phyloP scores from a whole-genome alignment of 495 filamentous ascomycete genomes.

The Penicillium waksmanii region DNA sequence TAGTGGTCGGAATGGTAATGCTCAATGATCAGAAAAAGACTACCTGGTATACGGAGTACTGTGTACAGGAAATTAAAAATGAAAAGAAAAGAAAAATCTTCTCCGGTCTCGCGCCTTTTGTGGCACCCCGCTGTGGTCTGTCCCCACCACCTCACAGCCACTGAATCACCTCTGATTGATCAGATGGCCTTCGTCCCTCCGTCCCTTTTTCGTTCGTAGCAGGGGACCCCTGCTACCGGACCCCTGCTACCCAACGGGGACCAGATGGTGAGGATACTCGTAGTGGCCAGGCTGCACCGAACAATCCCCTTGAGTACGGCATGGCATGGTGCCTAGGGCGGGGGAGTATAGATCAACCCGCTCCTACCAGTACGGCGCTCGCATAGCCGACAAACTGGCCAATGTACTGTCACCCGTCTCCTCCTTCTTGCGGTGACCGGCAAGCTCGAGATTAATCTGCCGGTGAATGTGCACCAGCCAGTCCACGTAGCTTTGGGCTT shows the following conservation, averaged over 20 bases:
- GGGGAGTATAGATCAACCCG: background rate
- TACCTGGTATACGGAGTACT: conserved; percentile 16
- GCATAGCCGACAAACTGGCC: conserved; percentile 67
- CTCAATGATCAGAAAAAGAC: conserved; percentile 11
- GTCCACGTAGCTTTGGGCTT: conserved; percentile 96
- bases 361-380: conserved; percentile 68
- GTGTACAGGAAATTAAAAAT: background rate
- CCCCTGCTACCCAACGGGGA: conserved; percentile 14
- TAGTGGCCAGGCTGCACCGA: background rate
- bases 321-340: conserved; percentile 9
- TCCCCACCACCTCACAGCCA: conserved; percentile 17
- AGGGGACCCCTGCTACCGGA: conserved; percentile 12
- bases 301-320: background rate
- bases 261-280: background rate
- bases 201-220: conserved; percentile 20
- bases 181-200: conserved; percentile 1
- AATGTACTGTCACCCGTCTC: conserved; percentile 59
- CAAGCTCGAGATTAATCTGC: conserved; percentile 84
- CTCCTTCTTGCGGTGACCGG: conserved; percentile 77
- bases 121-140: conserved; percentile 3
- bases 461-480: conserved; percentile 97
- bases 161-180: conserved; percentile 19
- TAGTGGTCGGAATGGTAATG: background rate
- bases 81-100: background rate
- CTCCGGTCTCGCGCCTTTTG: background rate